Percentiles rank a stretch among this genome's conserved stretches.
Conservation (phyloP, 108 stramenopile species). For the Conticribra weissflogii region DNA sequence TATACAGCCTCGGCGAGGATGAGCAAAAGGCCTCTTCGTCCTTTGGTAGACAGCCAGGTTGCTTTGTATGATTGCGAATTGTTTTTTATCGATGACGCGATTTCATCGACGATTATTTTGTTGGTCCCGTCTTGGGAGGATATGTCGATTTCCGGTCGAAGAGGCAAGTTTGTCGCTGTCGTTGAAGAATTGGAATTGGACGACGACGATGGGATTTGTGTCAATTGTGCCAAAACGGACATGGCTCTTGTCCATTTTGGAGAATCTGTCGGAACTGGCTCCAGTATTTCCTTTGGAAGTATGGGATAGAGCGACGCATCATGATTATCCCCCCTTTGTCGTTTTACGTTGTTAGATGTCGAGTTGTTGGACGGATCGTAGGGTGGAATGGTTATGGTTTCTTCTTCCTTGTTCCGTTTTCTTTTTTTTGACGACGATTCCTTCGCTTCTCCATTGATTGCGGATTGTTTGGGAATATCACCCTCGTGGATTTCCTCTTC, state of each 20-base stretch:
- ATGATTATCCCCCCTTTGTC: background rate
- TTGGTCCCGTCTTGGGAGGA: conserved; percentile 14
- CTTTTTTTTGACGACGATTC: no score
- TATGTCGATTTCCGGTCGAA: conserved; percentile 34
- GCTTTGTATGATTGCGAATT: conserved; percentile 37
- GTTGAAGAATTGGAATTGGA: background rate
- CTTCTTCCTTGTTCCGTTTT: conserved; percentile 31
- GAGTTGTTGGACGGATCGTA: background rate
- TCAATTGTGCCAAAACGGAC: conserved; percentile 47
- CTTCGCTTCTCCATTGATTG: no score
- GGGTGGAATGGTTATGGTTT: conserved; percentile 43
- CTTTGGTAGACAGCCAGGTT: conserved; percentile 52
- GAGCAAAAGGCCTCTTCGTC: conserved; percentile 49
- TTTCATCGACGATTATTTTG: conserved; percentile 5
- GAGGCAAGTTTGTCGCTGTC: conserved; percentile 12
- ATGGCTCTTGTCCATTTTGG: conserved; percentile 37
- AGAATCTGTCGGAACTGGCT: conserved; percentile 38
- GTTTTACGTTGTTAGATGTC: conserved; percentile 3
- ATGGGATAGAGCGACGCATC: conserved; percentile 2
- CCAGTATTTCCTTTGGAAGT: conserved; percentile 30
- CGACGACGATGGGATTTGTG: conserved; percentile 14
- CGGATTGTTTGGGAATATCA: background rate
- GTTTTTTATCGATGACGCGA: conserved; percentile 25
- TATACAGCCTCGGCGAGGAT: conserved; percentile 53
- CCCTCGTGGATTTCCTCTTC: no score